Evolutionary conservation across 2,329 filamentous ascomycete genomes (phyloP).

Genomic region (Curvularia lunata): DNA sequence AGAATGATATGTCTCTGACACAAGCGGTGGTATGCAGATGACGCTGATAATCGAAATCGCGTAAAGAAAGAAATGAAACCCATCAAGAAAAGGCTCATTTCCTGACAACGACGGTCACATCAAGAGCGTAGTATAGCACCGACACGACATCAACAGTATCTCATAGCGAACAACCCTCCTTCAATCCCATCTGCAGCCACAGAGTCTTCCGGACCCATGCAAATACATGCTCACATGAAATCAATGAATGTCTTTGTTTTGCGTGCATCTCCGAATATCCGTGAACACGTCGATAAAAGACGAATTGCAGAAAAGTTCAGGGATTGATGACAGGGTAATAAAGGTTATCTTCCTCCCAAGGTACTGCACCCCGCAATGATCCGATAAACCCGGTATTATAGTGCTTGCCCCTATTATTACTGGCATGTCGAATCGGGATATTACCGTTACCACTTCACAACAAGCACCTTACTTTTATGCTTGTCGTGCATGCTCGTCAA

Average conservation of each 20-base stretch:
- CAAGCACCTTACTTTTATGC: neutral
- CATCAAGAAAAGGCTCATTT: neutral
- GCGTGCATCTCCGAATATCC: neutral
- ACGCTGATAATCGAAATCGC: neutral
- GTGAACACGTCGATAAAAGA: neutral
- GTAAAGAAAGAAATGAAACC: neutral
- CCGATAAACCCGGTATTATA: neutral
- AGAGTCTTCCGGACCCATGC: no score
- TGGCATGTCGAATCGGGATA: neutral
- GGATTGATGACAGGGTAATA: neutral
- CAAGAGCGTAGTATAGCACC: no score
- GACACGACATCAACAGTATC: no score
- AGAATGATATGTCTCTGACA: neutral
- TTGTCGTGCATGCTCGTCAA: neutral
- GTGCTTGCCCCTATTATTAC: neutral
- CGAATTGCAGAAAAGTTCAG: neutral
- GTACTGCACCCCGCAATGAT: neutral
- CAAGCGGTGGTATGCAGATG: neutral
- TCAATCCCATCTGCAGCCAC: no score
- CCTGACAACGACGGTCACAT: neutral
- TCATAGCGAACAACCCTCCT: no score
- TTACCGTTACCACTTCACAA: neutral
- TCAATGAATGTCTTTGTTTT: neutral
- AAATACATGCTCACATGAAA: neutral
- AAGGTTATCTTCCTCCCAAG: neutral